Percentiles rank a stretch among this genome's conserved stretches.
phyloP scores from a whole-genome alignment of 2,329 filamentous ascomycete genomes.

The Raffaelea deltoideospora region DNA sequence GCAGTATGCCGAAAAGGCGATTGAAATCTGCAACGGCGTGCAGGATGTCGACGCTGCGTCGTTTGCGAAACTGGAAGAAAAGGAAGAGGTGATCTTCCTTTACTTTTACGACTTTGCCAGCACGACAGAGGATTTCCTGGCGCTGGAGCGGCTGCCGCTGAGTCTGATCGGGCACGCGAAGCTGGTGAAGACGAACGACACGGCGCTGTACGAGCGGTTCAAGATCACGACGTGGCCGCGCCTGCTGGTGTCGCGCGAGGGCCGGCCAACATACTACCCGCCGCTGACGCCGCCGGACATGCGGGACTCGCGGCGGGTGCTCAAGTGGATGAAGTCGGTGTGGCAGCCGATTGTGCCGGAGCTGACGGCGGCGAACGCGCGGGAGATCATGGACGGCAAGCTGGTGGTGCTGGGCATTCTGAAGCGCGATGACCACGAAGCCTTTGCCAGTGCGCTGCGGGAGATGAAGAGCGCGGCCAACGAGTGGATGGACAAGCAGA shows the following conservation, averaged over 20 bases:
- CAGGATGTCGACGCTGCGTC: conserved; percentile 62
- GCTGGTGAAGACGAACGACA: conserved; percentile 79
- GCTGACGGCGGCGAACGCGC: conserved; percentile 76
- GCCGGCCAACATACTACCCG: conserved; percentile 78
- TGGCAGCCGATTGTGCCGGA: conserved; percentile 96
- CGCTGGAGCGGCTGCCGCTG: conserved; percentile 72
- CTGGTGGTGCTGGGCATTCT: conserved; percentile 88
- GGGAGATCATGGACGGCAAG: conserved; percentile 89
- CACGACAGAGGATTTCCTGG: conserved; percentile 78
- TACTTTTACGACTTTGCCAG: conserved; percentile 98
- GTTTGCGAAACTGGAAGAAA: conserved; percentile 75
- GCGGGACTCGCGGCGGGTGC: conserved; percentile 67
- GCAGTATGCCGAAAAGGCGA: conserved; percentile 71
- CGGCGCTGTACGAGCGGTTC: conserved; percentile 61
- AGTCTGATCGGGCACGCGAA: conserved; percentile 84
- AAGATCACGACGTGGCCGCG: conserved; percentile 97
- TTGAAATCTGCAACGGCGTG: conserved; percentile 62
- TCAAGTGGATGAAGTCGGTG: conserved; percentile 88
- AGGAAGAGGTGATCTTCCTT: conserved; percentile 88
- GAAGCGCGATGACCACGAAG: conserved; percentile 61
- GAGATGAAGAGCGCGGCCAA: conserved; percentile 92
- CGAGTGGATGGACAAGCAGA: conserved; percentile 97
- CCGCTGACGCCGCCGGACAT: conserved; percentile 81
- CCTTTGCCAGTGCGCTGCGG: conserved; percentile 62
- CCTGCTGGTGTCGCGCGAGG: conserved; percentile 75